Conservation (phyloP, 495 filamentous ascomycete genomes). For the Aspergillus haitiensis region DNA sequence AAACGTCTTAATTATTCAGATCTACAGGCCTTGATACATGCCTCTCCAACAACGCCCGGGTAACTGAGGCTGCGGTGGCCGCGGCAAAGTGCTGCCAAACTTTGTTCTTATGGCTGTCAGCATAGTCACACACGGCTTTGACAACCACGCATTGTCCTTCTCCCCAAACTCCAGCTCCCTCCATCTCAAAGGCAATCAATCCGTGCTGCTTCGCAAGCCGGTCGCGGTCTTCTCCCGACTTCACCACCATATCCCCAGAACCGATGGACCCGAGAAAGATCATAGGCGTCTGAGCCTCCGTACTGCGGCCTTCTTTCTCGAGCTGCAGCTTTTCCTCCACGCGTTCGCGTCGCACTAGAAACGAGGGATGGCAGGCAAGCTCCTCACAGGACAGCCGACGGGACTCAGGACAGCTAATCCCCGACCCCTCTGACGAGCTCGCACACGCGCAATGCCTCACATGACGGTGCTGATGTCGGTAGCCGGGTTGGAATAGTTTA, state of each 20-base stretch:
- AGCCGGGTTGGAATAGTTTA: constrained; percentile 23
- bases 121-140: constrained; percentile 45
- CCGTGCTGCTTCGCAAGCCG: constrained; percentile 14
- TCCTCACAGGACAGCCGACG: constrained; percentile 15
- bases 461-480: constrained; percentile 22
- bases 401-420: background rate
- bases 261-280: constrained; percentile 27
- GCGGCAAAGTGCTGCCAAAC: constrained; percentile 45
- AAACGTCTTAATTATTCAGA: no score
- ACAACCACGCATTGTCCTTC: constrained; percentile 36
- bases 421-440: background rate
- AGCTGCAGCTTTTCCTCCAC: background rate
- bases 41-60: constrained; percentile 27
- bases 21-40: no score
- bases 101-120: constrained; percentile 47
- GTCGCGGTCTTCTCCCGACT: constrained; percentile 32
- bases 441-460: background rate
- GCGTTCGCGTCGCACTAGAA: constrained; percentile 10
- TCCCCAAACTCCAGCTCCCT: constrained; percentile 41
- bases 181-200: constrained; percentile 48
- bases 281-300: constrained; percentile 10
- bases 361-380: constrained; percentile 5
- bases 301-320: constrained; percentile 9
- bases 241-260: constrained; percentile 34
- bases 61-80: constrained; percentile 32